phyloP scores from a whole-genome alignment of 352 stramenopile genomes.

The Phytopythium ostracodes region DNA sequence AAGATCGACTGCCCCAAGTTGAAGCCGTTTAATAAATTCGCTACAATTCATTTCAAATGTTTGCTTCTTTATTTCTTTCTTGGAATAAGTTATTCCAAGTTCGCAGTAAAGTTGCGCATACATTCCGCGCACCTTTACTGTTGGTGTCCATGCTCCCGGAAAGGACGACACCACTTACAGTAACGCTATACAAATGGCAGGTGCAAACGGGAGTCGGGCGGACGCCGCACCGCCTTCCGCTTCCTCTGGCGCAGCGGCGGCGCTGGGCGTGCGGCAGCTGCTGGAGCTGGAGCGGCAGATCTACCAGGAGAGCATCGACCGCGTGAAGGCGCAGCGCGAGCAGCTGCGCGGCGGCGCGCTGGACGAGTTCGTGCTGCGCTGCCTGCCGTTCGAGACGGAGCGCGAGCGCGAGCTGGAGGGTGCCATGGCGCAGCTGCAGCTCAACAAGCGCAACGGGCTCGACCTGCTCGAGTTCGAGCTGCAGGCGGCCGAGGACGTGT shows the following conservation, averaged over 20 bases:
- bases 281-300: slow-evolving; percentile 78
- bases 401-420: slow-evolving; percentile 40
- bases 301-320: slow-evolving; percentile 82
- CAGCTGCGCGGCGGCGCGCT: slow-evolving; percentile 41
- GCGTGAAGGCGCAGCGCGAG: slow-evolving; percentile 40
- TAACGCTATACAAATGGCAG: background rate
- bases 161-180: too few species aligned
- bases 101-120: background rate
- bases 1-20: too few species aligned
- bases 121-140: background rate
- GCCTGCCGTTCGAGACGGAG: slow-evolving; percentile 51
- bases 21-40: background rate
- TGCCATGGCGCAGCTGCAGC: slow-evolving; percentile 42
- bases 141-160: too few species aligned
- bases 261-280: slow-evolving; percentile 63
- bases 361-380: slow-evolving; percentile 60
- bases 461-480: slow-evolving; percentile 76
- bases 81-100: background rate
- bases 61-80: too few species aligned
- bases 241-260: background rate
- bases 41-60: background rate
- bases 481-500: slow-evolving; percentile 65
- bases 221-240: too few species aligned
- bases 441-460: slow-evolving; percentile 48
- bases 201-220: background rate